Conservation (phyloP, 257 asterid species). For the Fraxinus excelsior region DNA sequence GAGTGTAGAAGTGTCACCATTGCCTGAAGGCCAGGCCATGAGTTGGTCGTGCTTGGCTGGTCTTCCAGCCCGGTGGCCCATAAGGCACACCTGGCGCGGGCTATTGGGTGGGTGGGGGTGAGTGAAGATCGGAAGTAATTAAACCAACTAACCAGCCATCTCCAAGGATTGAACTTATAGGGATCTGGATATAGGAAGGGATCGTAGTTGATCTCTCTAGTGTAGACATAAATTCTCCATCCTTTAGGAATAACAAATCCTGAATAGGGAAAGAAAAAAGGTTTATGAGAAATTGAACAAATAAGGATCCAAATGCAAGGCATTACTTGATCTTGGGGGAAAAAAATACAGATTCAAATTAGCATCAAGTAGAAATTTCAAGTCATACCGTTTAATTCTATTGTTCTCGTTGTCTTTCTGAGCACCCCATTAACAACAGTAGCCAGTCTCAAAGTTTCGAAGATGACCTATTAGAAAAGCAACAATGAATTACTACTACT, state of each 20-base stretch:
- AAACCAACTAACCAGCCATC: conserved; percentile 70
- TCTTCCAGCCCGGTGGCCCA: neutral
- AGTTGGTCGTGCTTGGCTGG: neutral
- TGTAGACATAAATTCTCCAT: conserved; percentile 76
- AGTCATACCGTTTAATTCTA: conserved; percentile 56
- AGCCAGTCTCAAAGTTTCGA: conserved; percentile 68
- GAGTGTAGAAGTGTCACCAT: too few relatives aligned
- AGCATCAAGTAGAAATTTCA: neutral
- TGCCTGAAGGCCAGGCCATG: too few relatives aligned
- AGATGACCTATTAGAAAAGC: conserved; percentile 44
- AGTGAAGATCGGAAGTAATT: neutral
- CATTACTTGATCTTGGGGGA: neutral
- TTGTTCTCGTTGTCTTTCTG: conserved; percentile 65
- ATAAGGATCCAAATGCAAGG: neutral
- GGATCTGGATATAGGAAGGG: conserved; percentile 66
- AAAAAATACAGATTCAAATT: neutral
- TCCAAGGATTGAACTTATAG: conserved; percentile 73
- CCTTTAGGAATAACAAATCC: conserved; percentile 71
- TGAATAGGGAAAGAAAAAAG: conserved; percentile 18
- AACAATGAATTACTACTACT: neutral
- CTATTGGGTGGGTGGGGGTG: neutral
- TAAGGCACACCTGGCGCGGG: neutral
- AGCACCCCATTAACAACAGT: conserved; percentile 65
- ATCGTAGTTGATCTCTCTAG: conserved; percentile 83
- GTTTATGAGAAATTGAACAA: neutral